Evolutionary conservation across 345 rosid genomes (phyloP).

Genomic region (Hibiscus syriacus): DNA sequence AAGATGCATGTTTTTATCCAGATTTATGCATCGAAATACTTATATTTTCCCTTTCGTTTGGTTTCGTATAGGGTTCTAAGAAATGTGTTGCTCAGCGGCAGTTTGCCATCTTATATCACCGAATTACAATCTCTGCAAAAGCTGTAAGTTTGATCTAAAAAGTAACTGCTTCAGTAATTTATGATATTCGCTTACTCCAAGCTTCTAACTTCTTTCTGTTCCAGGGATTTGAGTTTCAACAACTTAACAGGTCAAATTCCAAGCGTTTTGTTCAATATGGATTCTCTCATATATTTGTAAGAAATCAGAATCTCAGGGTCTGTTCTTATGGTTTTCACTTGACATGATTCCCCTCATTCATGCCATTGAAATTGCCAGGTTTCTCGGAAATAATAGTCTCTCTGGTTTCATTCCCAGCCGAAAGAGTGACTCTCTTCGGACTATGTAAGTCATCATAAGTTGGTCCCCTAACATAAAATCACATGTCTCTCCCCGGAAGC

Average conservation of each 20-base stretch:
- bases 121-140: slow-evolving; percentile 7
- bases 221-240: neutral
- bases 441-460: slow-evolving; percentile 5
- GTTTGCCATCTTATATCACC: slow-evolving; percentile 2
- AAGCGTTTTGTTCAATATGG: slow-evolving; percentile 21
- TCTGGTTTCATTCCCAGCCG: neutral
- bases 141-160: slow-evolving; percentile 21
- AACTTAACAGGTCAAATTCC: slow-evolving; percentile 4
- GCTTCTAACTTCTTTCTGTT: neutral
- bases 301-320: neutral
- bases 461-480: too few species aligned
- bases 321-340: neutral
- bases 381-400: slow-evolving; percentile 7
- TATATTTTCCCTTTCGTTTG: neutral
- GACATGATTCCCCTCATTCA: neutral
- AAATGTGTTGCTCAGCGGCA: slow-evolving; percentile 22
- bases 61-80: slow-evolving; percentile 16
- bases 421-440: neutral
- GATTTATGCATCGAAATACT: neutral
- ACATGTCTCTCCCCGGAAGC: too few species aligned
- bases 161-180: neutral
- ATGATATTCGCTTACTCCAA: neutral
- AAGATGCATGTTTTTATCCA: too few species aligned
- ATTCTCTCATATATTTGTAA: slow-evolving; percentile 21
- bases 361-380: neutral